Percentiles rank a stretch among this genome's conserved stretches.
Conservation (phyloP, 768 basidiomycete species). For the Calocybe indica region DNA sequence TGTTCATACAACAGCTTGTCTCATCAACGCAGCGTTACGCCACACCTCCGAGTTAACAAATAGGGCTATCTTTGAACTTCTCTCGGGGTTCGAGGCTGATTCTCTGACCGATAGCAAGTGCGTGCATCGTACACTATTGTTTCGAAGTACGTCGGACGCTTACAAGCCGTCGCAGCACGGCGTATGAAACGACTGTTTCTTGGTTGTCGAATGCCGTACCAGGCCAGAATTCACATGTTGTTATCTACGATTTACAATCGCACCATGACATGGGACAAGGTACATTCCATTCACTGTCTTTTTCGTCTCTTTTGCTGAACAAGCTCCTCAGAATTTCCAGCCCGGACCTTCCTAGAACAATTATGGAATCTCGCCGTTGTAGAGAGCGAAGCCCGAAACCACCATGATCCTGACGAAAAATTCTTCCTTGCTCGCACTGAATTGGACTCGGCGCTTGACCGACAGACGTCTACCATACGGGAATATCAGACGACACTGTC, state of each 20-base stretch:
- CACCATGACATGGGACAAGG: conserved; percentile 41
- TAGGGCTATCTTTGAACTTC: conserved; percentile 12
- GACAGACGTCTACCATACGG: conserved; percentile 23
- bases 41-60: conserved; percentile 24
- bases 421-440: conserved; percentile 23
- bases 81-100: conserved; percentile 29
- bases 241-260: conserved; percentile 35
- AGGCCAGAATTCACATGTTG: conserved; percentile 23
- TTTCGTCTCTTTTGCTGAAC: neutral
- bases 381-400: conserved; percentile 14
- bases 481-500: conserved; percentile 31
- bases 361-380: conserved; percentile 35
- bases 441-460: conserved; percentile 24
- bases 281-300: conserved; percentile 7
- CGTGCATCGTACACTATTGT: neutral
- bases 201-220: conserved; percentile 31
- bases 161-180: conserved; percentile 22
- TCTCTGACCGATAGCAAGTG: conserved; percentile 8
- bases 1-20: conserved; percentile 29
- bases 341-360: conserved; percentile 42
- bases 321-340: conserved; percentile 35
- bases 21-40: conserved; percentile 33
- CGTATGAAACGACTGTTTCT: conserved; percentile 30
- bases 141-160: conserved; percentile 5
- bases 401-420: conserved; percentile 8